These are phyloP conservation scores for Mycena epipterygia DNA, from an alignment of 768 basidiomycete genomes.

Conservation along the genomic window DNA sequence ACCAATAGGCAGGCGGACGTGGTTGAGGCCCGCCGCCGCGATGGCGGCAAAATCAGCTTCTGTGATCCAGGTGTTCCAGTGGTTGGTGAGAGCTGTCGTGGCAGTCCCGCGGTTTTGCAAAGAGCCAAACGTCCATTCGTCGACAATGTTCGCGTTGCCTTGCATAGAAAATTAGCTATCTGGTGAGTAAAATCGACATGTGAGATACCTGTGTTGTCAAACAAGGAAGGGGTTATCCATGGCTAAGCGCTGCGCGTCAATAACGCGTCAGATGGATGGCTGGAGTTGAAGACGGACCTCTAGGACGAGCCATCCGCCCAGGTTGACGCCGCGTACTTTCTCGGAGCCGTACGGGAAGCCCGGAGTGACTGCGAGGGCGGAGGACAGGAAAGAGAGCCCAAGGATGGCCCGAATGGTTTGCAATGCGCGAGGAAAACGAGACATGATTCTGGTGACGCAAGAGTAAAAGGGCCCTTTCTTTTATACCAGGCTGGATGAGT, in stretches of 20 bases:
- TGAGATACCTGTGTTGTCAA: conserved; percentile 73
- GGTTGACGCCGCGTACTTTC: conserved; percentile 87
- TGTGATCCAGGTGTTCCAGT: conserved; percentile 90
- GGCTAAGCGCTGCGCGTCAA: conserved; percentile 56
- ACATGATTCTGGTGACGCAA: conserved; percentile 33
- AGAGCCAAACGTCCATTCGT: conserved; percentile 85
- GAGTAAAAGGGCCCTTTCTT: conserved; percentile 31
- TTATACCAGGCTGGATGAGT: conserved; percentile 3
- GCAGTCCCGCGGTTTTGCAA: conserved; percentile 68
- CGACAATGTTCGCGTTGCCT: conserved; percentile 67
- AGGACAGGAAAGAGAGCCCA: conserved; percentile 46
- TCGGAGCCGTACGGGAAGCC: conserved; percentile 81
- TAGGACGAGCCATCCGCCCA: conserved; percentile 72
- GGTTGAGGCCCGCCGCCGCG: conserved; percentile 83
- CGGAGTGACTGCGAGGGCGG: conserved; percentile 55
- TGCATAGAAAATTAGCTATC: background rate
- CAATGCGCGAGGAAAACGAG: conserved; percentile 34
- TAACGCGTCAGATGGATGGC: background rate
- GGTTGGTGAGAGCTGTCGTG: conserved; percentile 63
- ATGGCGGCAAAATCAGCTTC: conserved; percentile 84
- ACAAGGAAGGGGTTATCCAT: conserved; percentile 85
- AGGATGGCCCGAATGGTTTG: conserved; percentile 36
- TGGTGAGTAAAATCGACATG: background rate
- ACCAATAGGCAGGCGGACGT: conserved; percentile 88
- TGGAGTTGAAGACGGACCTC: conserved; percentile 49